phyloP scores from a whole-genome alignment of 1,284 basidiomycete genomes.

The Ganoderma multipileum region DNA sequence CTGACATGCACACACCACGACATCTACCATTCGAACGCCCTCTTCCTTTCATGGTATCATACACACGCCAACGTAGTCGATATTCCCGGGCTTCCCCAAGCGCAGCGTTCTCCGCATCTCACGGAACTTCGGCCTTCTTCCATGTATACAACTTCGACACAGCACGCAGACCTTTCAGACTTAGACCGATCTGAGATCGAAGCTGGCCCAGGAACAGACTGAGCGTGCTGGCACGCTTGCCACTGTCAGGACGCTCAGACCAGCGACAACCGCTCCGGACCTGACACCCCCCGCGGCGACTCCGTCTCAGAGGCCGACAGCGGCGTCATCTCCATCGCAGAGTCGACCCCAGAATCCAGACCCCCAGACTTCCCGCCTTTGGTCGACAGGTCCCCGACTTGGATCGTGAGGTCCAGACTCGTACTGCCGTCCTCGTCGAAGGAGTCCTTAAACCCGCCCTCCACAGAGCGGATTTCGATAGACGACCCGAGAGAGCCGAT shows the following conservation, averaged over 20 bases:
- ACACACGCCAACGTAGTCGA: too few species aligned
- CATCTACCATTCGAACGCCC: too few species aligned
- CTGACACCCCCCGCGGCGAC: background rate
- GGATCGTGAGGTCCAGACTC: background rate
- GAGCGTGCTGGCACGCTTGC: too few species aligned
- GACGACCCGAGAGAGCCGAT: background rate
- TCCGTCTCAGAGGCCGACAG: background rate
- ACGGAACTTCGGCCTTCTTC: too few species aligned
- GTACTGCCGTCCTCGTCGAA: background rate
- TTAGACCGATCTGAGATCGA: too few species aligned
- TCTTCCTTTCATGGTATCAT: too few species aligned
- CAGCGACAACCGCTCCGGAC: background rate
- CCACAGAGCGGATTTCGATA: background rate
- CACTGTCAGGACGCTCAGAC: background rate
- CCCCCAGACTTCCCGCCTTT: background rate
- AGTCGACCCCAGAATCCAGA: background rate
- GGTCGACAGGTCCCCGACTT: background rate
- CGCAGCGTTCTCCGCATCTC: too few species aligned
- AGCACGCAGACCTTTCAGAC: background rate
- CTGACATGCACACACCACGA: too few species aligned
- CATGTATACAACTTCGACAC: too few species aligned
- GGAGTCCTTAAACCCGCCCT: background rate
- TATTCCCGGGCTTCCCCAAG: too few species aligned
- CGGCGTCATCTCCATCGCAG: constrained; percentile 1
- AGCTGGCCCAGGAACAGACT: background rate